Base-by-base conservation (phyloP, 306 rosid genomes). In the Acacia melanoxylon region DNA sequence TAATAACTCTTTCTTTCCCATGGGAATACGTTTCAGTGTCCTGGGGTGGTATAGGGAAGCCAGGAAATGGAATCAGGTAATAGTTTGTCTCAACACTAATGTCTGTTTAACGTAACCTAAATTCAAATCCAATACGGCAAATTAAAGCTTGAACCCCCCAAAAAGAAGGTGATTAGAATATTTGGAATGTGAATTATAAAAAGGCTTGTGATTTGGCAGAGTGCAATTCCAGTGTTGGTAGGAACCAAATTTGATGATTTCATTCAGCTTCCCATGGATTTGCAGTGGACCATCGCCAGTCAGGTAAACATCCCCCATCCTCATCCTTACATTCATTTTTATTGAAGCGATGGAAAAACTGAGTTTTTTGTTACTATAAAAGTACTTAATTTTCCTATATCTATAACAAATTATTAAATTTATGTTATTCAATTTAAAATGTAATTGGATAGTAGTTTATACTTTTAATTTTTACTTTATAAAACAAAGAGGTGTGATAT, bases 211-310 rank as follows among this genome's bases (percentile, higher is more conserved):
- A 70, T 82, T 86, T 83, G 83, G 81, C 58, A 95, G 99, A 89
- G 92, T 2, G 98, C 97, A 83, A 91, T 95, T 83, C 97, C 98
- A 70, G 88, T 95, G 35, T 82, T 95, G 84, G 85, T 95, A 68
- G 99, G 99, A 83, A 92, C 97, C 68, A 95, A 95, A 82, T 95
- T 93, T 79, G 99, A 95, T 54, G 98, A 95, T 72, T 95, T 95
- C 88, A 93, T 95, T 87, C 99, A 93, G 76, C 99, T 95, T 45
- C 99, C 99, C 10, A 86, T 93, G 65, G 98, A 95, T 88, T 75
- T 95, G 92, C 99, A 95, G 69, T 93, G 99, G 99, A 86, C 97
- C 49, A 92, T 95, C 25, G 99, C 97, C 69, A 91, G 90, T 75
- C 87, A 95, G 98, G 99, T 95, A 90, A 87, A 48, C 8, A 41